phyloP scores from a whole-genome alignment of 2,329 filamentous ascomycete species.

The Podosphaera fusca region DNA sequence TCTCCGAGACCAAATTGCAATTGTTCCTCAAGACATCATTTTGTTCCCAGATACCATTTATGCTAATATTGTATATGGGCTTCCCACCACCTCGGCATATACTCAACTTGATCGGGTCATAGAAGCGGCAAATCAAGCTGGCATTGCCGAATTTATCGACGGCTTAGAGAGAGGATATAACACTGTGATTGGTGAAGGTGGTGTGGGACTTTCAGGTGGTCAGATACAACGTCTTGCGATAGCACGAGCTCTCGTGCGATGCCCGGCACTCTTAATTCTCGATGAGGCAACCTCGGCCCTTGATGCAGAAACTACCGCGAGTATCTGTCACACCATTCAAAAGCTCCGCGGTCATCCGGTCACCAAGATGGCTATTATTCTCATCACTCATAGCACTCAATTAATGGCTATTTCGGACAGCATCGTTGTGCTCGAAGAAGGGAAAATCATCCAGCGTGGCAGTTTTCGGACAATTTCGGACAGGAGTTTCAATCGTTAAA shows the following conservation, averaged over 20 bases:
- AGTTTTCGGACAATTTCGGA: constrained; percentile 21
- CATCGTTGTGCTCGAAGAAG: constrained; percentile 50
- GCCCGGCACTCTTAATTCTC: constrained; percentile 50
- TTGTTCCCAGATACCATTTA: constrained; percentile 58
- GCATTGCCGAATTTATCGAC: constrained; percentile 54
- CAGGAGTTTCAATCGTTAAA: too few species aligned
- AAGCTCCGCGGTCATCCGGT: constrained; percentile 18
- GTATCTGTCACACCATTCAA: constrained; percentile 38
- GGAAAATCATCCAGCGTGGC: constrained; percentile 43
- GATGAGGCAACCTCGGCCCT: constrained; percentile 75
- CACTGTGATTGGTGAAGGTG: constrained; percentile 57
- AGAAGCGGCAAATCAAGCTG: constrained; percentile 30
- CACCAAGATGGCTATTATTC: constrained; percentile 40
- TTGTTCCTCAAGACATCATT: constrained; percentile 47
- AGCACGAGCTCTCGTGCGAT: constrained; percentile 50
- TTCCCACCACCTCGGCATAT: constrained; percentile 30
- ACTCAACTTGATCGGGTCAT: constrained; percentile 23
- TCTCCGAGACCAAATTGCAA: constrained; percentile 37
- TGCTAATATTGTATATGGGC: constrained; percentile 65
- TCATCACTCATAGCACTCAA: constrained; percentile 60
- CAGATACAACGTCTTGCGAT: constrained; percentile 67
- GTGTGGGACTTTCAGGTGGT: constrained; percentile 50
- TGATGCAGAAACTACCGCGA: constrained; percentile 42
- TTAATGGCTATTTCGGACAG: constrained; percentile 70
- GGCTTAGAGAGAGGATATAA: constrained; percentile 48